phyloP scores from a whole-genome alignment of 148 eudicot species.

The Silene uniflora region DNA sequence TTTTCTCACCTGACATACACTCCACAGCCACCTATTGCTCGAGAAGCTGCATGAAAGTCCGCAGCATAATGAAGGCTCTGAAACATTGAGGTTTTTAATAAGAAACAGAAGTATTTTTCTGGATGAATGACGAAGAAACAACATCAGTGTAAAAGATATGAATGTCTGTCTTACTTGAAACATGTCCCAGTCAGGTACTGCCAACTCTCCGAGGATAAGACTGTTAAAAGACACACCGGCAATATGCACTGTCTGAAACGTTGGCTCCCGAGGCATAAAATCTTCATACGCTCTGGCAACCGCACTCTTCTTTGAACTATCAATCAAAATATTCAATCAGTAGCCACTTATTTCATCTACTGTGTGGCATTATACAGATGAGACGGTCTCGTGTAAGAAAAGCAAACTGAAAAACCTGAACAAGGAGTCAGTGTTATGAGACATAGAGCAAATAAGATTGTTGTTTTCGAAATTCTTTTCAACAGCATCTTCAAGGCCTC shows the following conservation, averaged over 20 bases:
- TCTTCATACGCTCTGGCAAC: constrained; percentile 63
- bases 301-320: constrained; percentile 46
- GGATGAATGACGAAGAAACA: background rate
- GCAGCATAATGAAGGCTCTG: constrained; percentile 54
- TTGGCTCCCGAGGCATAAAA: constrained; percentile 57
- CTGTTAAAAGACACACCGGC: constrained; percentile 56
- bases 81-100: background rate
- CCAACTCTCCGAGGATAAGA: constrained; percentile 53
- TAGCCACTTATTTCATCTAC: background rate
- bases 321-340: constrained; percentile 7
- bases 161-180: constrained; percentile 40
- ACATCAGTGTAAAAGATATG: background rate
- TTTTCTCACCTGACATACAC: constrained; percentile 51
- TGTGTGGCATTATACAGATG: background rate
- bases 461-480: constrained; percentile 40
- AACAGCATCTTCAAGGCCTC: constrained; percentile 50
- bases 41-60: constrained; percentile 52
- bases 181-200: constrained; percentile 72
- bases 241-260: constrained; percentile 47
- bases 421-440: constrained; percentile 51
- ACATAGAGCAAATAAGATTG: constrained; percentile 52
- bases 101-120: no score
- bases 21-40: constrained; percentile 56
- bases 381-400: background rate
- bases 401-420: constrained; percentile 34